Evolutionary conservation across 108 stramenopile species (phyloP).

Genomic region (Nitzschia sp.): DNA sequence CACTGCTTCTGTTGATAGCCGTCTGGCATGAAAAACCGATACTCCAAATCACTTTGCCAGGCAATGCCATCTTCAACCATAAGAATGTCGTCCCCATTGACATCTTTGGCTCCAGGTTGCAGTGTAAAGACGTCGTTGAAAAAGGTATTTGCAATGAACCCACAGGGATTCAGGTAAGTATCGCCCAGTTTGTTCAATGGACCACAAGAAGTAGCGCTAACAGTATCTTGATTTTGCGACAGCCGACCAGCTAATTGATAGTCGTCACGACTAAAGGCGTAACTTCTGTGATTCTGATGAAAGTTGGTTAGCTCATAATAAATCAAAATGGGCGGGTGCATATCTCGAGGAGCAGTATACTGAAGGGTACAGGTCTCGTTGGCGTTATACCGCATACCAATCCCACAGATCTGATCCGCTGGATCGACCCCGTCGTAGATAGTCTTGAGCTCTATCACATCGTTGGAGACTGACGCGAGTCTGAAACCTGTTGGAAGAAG

Average conservation of each 20-base stretch:
- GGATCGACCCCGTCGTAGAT: slow-evolving; percentile 56
- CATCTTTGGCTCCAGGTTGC: slow-evolving; percentile 40
- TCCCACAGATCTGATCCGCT: slow-evolving; percentile 43
- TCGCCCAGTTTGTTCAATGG: slow-evolving; percentile 65
- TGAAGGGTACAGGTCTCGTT: slow-evolving; percentile 38
- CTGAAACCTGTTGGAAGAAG: slow-evolving; percentile 50
- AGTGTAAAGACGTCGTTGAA: slow-evolving; percentile 93
- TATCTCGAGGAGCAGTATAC: slow-evolving; percentile 59
- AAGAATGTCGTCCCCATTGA: slow-evolving; percentile 20
- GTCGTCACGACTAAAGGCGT: slow-evolving; percentile 57
- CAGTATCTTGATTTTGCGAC: slow-evolving; percentile 17
- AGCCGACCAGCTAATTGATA: slow-evolving; percentile 53
- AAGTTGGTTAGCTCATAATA: slow-evolving; percentile 97
- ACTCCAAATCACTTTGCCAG: slow-evolving; percentile 93
- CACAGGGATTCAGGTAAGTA: slow-evolving; percentile 93
- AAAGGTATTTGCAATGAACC: slow-evolving; percentile 96
- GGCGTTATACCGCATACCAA: slow-evolving; percentile 43
- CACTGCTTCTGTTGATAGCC: slow-evolving; percentile 70
- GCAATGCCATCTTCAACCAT: slow-evolving; percentile 94
- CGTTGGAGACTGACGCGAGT: slow-evolving; percentile 53
- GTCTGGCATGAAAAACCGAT: slow-evolving; percentile 81
- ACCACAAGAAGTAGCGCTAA: slow-evolving; percentile 40
- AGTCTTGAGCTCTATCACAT: slow-evolving; percentile 57
- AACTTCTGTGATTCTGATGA: slow-evolving; percentile 97
- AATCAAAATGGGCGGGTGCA: slow-evolving; percentile 91